Evolutionary conservation across 371 early-diverging fungal genomes (phyloP), one percentile per base, ranked within the genome.

Genomic region (Actinomortierella wolfii): DNA sequence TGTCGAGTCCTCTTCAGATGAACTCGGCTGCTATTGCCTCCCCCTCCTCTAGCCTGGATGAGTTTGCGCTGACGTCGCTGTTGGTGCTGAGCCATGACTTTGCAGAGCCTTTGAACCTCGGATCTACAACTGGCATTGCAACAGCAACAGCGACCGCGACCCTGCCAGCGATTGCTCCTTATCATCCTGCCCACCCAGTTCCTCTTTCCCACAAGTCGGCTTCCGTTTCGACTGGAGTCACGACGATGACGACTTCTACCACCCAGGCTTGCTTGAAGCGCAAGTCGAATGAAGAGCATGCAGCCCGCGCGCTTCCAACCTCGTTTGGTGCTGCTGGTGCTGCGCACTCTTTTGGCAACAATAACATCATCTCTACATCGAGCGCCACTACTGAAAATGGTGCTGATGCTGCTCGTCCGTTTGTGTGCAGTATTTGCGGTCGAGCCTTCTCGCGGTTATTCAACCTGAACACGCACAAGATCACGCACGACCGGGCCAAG

Each of bases 381-480:
- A 5, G 18, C n/a, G n/a, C n/a, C n/a, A n/a, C n/a, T n/a, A n/a
- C n/a, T n/a, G n/a, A n/a, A n/a, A n/a, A n/a, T n/a, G n/a, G n/a
- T n/a, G n/a, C n/a, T n/a, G n/a, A n/a, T n/a, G 21, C 47, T 8
- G 21, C 61, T 49, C 73, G 73, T 24, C 73, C 65, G 56, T 71
- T 71, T 66, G 41, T 56, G 21, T 79, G 78, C 67, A 70, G 74
- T 3, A 62, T 71, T 7, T 92, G 92, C 60, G 75, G 78, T 41
- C 68, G 76, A 24, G 61, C 67, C 23, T 93, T 92, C 70, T 84
- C 83, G 40, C 85, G 93, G 40, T 84, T 85, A 21, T 90, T 86
- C 74, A 93, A 93, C 69, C 81, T 93, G 48, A 84, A 86, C 59
- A 85, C 89, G 0, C 93, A 93, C 61, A 70, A 85, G 57, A 81